Base-by-base conservation (phyloP, 768 basidiomycete species). In the Tremella mesenterica region DNA sequence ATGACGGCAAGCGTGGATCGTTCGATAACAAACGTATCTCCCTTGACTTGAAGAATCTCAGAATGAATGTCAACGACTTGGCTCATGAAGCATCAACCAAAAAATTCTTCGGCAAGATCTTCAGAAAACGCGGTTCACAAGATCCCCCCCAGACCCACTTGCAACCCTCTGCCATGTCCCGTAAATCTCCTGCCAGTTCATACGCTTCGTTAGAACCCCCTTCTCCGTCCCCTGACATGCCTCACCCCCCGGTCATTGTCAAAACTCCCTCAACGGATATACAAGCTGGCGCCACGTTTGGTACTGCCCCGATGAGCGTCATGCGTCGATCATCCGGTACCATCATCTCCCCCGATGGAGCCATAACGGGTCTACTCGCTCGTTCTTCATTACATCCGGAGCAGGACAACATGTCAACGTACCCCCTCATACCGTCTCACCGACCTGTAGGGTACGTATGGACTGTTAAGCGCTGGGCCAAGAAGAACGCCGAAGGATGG, bases 101-200 rank as follows among this genome's bases (percentile, higher is more conserved):
- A 50, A 63, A 65, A 46, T 64, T 71, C 52, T 67, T 71, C 55
- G 70, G 70, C n/a, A 67, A 65, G 47, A 56, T 71, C 25, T 71
- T 71, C 59, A 69, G 64, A 61, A 69, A 66, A 53, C 67, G 66
- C 34, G 53, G 41, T 10, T 12, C 48, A 0, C 29, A 31, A n/a
- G 55, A 39, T 14, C 52, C 39, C 16, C 48, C 46, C 16, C 44
- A 44, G 38, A 28, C 21, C 30, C 20, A 30, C 41, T n/a, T n/a
- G n/a, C n/a, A n/a, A n/a, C n/a, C 21, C 44, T 52, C 31, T 20
- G 44, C 21, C 8, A 18, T 41, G 38, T 41, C 38, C n/a, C 47
- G 47, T 23, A 30, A 27, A 48, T 48, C 47, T 27, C 38, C n/a
- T 5, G 23, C n/a, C 14, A 53, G 56, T 39, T 51, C 56, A 1